Evolutionary conservation across 805 yeast genomes (phyloP).

Genomic region (Nakazawaea wyomingensis): DNA sequence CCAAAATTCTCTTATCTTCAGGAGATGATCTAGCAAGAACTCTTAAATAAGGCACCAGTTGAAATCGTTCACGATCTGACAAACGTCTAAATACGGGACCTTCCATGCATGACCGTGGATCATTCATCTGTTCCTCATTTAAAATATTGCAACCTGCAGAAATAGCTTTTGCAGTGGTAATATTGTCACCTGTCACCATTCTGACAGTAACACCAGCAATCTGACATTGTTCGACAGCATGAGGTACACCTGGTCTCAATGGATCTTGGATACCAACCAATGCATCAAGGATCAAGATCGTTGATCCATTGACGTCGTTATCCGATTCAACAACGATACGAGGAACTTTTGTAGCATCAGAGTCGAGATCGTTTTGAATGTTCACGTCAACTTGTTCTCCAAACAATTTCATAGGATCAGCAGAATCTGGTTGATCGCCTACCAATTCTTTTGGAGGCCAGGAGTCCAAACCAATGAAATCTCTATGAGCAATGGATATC

Average conservation of each 20-base stretch:
- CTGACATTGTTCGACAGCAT: constrained; percentile 81
- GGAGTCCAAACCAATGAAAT: constrained; percentile 37
- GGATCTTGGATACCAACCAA: constrained; percentile 96
- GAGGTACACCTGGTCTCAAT: constrained; percentile 80
- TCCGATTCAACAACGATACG: constrained; percentile 21
- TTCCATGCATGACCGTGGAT: constrained; percentile 71
- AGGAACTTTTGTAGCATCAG: no score
- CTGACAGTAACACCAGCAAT: constrained; percentile 91
- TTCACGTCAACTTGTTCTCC: constrained; percentile 27
- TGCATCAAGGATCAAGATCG: constrained; percentile 54
- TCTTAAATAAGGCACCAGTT: constrained; percentile 65
- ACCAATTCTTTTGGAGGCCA: constrained; percentile 68
- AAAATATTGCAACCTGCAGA: constrained; percentile 81
- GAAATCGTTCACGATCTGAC: constrained; percentile 46
- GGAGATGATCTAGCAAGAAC: constrained; percentile 95
- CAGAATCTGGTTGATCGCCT: constrained; percentile 31
- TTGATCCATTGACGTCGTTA: constrained; percentile 6
- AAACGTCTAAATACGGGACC: constrained; percentile 85
- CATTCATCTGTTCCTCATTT: constrained; percentile 42
- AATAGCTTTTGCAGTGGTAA: constrained; percentile 87
- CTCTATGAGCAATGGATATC: constrained; percentile 79
- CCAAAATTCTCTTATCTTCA: constrained; percentile 86
- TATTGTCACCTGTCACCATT: constrained; percentile 98
- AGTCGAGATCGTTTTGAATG: no score
- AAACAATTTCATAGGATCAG: constrained; percentile 37